Percentiles rank a stretch among this genome's conserved stretches.
Conservation (phyloP, 176 grass and related monocot genomes). For the Cenchrus purpureus region DNA sequence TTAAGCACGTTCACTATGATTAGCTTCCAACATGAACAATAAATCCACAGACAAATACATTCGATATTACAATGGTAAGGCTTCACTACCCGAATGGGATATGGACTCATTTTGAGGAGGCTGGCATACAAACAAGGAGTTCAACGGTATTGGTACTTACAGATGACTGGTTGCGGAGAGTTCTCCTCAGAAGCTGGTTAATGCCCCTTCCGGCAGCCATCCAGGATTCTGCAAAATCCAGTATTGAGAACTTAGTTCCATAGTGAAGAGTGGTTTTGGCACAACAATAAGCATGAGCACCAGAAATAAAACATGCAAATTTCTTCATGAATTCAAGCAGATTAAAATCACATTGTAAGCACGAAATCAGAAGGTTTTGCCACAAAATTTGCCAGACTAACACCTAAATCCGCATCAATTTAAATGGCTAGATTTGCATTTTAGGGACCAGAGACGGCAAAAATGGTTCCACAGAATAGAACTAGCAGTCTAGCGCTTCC, state of each 20-base stretch:
- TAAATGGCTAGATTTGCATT: background rate
- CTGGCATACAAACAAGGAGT: background rate
- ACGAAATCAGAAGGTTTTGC: background rate
- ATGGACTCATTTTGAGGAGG: background rate
- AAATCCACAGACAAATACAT: background rate
- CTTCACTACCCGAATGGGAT: background rate
- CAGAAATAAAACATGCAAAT: background rate
- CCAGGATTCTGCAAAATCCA: constrained; percentile 31
- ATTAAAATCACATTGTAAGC: background rate
- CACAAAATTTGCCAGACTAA: background rate
- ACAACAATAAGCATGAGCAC: background rate
- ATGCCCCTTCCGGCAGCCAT: constrained; percentile 74
- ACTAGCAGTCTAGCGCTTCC: background rate
- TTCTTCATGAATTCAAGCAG: background rate
- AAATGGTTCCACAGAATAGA: background rate
- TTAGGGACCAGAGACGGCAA: background rate
- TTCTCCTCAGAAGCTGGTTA: constrained; percentile 77
- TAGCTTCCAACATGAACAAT: background rate
- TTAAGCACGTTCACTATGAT: constrained; percentile 1
- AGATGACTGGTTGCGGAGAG: constrained; percentile 58
- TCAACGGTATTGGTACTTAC: constrained; percentile 48
- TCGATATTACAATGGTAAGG: background rate
- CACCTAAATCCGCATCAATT: background rate
- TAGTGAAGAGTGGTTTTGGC: background rate
- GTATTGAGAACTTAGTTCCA: background rate